A percentile compares a stretch with the other conserved stretches of the same genome.
phyloP scores from a whole-genome alignment of 352 stramenopile species.

The Phytophthora citricola region DNA sequence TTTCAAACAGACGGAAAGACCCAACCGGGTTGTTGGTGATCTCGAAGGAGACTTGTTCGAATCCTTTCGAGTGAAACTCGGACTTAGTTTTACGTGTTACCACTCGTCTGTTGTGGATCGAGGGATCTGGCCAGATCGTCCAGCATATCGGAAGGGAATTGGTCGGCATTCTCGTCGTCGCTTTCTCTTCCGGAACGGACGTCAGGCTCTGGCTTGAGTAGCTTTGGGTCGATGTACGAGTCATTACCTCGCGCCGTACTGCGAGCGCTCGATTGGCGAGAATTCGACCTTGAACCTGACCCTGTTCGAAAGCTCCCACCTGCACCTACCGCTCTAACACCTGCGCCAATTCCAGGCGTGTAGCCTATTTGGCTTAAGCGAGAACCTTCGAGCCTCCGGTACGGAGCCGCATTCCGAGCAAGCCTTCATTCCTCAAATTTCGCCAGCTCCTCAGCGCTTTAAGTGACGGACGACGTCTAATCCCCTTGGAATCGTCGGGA shows the following conservation, averaged over 20 bases:
- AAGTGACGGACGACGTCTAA: slow-evolving; percentile 39
- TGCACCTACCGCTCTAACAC: slow-evolving; percentile 18
- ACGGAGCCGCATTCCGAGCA: slow-evolving; percentile 26
- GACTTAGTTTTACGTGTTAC: slow-evolving; percentile 10
- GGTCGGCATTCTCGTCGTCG: slow-evolving; percentile 31
- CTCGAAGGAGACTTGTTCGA: not conserved
- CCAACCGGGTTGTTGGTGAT: too few relatives aligned
- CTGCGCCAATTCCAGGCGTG: slow-evolving; percentile 26
- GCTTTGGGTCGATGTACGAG: slow-evolving; percentile 8
- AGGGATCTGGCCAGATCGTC: slow-evolving; percentile 32
- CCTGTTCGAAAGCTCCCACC: slow-evolving; percentile 16
- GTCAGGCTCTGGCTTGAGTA: slow-evolving; percentile 21
- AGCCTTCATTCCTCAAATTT: slow-evolving; percentile 33
- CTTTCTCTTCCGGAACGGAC: slow-evolving; percentile 15
- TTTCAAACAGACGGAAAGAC: too few relatives aligned
- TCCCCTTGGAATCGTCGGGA: slow-evolving; percentile 47
- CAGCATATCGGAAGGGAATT: slow-evolving; percentile 31
- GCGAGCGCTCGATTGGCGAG: slow-evolving; percentile 18
- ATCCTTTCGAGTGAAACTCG: not conserved
- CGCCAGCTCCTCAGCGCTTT: slow-evolving; percentile 57
- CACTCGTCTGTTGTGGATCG: slow-evolving; percentile 21
- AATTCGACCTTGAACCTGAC: slow-evolving; percentile 1
- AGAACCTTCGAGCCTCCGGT: slow-evolving; percentile 4
- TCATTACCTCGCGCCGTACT: slow-evolving; percentile 17
- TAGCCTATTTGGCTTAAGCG: slow-evolving; percentile 12